Evolutionary conservation across 2,329 filamentous ascomycete species (phyloP).

Genomic region (Stemphylium beticola): DNA sequence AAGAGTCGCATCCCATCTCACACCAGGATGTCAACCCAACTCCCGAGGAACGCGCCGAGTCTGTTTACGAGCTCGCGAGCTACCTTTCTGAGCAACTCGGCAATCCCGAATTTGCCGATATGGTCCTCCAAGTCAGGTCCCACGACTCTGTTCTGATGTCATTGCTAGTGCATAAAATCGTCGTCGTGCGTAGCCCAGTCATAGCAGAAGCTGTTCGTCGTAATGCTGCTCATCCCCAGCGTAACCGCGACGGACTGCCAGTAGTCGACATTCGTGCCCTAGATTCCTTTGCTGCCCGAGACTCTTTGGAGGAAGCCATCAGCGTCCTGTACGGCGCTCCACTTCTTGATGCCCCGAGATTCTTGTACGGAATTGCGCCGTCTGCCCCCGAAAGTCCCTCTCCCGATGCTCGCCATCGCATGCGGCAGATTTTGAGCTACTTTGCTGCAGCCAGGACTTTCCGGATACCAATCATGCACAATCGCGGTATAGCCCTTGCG

Average conservation of each 20-base stretch:
- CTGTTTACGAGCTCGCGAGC: slow-evolving; percentile 38
- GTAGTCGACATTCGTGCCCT: slow-evolving; percentile 35
- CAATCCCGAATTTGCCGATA: slow-evolving; percentile 47
- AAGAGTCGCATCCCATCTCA: slow-evolving; percentile 22
- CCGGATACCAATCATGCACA: slow-evolving; percentile 60
- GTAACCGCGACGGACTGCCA: slow-evolving; percentile 33
- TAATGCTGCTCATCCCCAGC: slow-evolving; percentile 24
- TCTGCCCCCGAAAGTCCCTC: slow-evolving; percentile 31
- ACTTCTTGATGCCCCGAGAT: slow-evolving; percentile 33
- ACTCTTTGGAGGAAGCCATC: slow-evolving; percentile 44
- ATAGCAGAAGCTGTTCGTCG: slow-evolving; percentile 39
- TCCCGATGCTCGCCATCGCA: slow-evolving; percentile 43
- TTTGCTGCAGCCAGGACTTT: slow-evolving; percentile 68
- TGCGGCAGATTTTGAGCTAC: slow-evolving; percentile 61
- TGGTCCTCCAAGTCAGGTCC: slow-evolving; percentile 43
- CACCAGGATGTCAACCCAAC: slow-evolving; percentile 27
- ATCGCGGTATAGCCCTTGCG: slow-evolving; percentile 66
- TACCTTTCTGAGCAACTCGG: slow-evolving; percentile 45
- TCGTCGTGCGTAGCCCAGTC: slow-evolving; percentile 44
- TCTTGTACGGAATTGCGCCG: slow-evolving; percentile 39
- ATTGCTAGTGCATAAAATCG: slow-evolving; percentile 45
- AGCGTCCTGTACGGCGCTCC: slow-evolving; percentile 47
- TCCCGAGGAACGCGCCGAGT: slow-evolving; percentile 27
- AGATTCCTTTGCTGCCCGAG: slow-evolving; percentile 37
- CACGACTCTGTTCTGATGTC: slow-evolving; percentile 35